Evolutionary conservation across 257 asterid species (phyloP).

Genomic region (Agastache rugosa): DNA sequence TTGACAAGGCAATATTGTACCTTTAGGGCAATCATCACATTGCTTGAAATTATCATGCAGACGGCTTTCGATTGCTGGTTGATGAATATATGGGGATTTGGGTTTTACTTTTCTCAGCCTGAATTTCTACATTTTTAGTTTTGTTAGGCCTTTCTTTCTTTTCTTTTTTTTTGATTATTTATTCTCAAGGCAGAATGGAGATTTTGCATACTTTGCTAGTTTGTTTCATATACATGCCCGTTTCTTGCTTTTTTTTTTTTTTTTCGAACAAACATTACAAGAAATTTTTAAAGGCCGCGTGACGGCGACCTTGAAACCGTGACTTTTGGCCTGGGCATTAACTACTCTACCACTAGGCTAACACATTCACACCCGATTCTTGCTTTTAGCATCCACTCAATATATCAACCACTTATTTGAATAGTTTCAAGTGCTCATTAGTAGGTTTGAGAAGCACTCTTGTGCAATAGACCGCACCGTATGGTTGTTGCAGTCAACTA

Average conservation of each 20-base stretch:
- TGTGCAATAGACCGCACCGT: no score
- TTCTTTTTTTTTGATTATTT: not conserved
- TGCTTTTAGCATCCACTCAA: not conserved
- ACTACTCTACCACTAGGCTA: no score
- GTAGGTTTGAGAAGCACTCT: no score
- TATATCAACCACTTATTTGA: not conserved
- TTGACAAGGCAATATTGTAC: not conserved
- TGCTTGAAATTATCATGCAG: conserved; percentile 3
- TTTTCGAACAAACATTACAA: no score
- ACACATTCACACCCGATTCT: no score
- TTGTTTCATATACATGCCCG: not conserved
- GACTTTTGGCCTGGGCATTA: no score
- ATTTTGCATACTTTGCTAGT: not conserved
- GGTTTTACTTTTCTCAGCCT: not conserved
- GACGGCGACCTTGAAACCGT: no score
- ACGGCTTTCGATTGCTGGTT: not conserved
- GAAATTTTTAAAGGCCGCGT: no score
- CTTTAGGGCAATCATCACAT: not conserved
- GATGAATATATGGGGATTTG: not conserved
- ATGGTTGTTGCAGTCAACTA: no score
- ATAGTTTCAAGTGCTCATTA: not conserved
- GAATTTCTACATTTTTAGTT: not conserved
- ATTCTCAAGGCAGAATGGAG: not conserved
- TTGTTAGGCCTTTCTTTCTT: not conserved
- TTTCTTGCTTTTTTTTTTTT: conserved; percentile 13